phyloP scores from a whole-genome alignment of 2,329 filamentous ascomycete species.

The Clarireedia hainanense region DNA sequence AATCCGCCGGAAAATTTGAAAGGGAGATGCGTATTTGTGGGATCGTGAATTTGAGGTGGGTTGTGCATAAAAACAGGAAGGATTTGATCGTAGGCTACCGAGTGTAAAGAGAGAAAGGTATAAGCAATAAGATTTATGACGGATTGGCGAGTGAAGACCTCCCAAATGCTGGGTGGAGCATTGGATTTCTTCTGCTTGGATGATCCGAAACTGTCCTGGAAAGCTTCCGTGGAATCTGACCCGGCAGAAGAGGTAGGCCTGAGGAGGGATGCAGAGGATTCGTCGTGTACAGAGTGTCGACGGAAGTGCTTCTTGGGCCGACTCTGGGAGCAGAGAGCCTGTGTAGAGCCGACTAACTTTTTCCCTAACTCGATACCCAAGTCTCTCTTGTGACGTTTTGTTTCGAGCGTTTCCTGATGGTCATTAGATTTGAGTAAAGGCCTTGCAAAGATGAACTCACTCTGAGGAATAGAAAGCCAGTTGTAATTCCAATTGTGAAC shows the following conservation, averaged over 20 bases:
- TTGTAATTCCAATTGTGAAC: conserved; percentile 69
- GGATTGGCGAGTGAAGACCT: conserved; percentile 70
- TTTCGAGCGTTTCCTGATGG: conserved; percentile 68
- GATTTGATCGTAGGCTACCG: conserved; percentile 77
- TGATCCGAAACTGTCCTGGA: conserved; percentile 21
- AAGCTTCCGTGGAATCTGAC: conserved; percentile 20
- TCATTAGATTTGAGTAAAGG: conserved; percentile 2
- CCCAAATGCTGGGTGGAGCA: conserved; percentile 37
- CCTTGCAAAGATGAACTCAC: conserved; percentile 31
- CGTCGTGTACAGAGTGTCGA: conserved; percentile 43
- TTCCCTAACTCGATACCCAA: conserved; percentile 69
- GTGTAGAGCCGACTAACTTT: conserved; percentile 43
- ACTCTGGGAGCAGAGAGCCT: conserved; percentile 14
- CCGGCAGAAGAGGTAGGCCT: conserved; percentile 29
- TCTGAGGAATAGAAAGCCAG: conserved; percentile 70
- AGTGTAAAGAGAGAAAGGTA: conserved; percentile 73
- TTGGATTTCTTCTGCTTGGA: conserved; percentile 25
- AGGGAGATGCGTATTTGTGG: conserved; percentile 55
- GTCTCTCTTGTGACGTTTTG: conserved; percentile 60
- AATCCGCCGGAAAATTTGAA: conserved; percentile 81
- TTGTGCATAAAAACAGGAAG: conserved; percentile 86
- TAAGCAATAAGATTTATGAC: conserved; percentile 70
- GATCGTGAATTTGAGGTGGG: conserved; percentile 45
- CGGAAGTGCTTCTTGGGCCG: conserved; percentile 12
- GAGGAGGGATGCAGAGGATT: conserved; percentile 48